These are phyloP conservation scores for Parachaetomium inaequale DNA, from an alignment of 495 filamentous ascomycete species.

Conservation along the genomic window DNA sequence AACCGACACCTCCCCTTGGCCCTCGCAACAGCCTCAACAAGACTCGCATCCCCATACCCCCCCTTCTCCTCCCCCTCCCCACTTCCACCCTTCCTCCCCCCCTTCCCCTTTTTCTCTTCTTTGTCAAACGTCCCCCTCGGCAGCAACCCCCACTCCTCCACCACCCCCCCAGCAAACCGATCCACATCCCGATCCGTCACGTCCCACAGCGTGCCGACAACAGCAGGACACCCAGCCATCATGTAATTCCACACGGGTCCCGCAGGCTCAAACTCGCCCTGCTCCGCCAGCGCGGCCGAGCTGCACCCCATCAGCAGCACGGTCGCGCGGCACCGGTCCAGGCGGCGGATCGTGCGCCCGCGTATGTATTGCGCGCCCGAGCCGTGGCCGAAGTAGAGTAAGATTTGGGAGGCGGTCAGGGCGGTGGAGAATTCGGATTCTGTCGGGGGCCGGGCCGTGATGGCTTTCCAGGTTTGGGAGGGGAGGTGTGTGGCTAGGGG, in stretches of 20 bases:
- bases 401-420: conserved; percentile 59
- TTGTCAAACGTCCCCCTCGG: conserved; percentile 34
- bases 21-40: conserved; percentile 76
- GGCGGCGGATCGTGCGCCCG: conserved; percentile 67
- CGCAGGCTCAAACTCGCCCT: conserved; percentile 82
- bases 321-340: conserved; percentile 64
- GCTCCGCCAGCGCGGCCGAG: conserved; percentile 70
- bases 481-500: conserved; percentile 51
- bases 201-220: conserved; percentile 93
- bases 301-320: conserved; percentile 91
- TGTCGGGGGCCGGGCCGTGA: conserved; percentile 63
- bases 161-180: conserved; percentile 70
- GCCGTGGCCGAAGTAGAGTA: conserved; percentile 95
- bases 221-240: conserved; percentile 73
- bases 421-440: conserved; percentile 70
- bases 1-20: conserved; percentile 74
- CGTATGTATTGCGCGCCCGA: conserved; percentile 93
- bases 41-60: conserved; percentile 31
- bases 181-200: conserved; percentile 97
- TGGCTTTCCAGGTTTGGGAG: conserved; percentile 55
- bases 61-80: conserved; percentile 26
- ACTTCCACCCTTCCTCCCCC: conserved; percentile 19
- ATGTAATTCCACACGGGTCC: conserved; percentile 90
- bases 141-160: conserved; percentile 83
- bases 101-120: too few species aligned